Base-by-base conservation (phyloP, 108 stramenopile genomes). In the Nitzschia sp. region DNA sequence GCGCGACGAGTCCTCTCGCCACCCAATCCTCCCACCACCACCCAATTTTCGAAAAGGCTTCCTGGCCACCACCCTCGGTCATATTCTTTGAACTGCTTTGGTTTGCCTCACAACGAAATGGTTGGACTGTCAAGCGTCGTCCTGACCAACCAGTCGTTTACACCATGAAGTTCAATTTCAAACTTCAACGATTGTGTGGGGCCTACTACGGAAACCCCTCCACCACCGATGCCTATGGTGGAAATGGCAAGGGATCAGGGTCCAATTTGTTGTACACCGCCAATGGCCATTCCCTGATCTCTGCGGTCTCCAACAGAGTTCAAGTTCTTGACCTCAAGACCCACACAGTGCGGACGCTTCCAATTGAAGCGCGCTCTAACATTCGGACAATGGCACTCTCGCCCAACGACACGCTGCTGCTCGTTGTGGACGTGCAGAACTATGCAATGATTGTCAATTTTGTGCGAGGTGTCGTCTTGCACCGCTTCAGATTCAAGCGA, bases 231-330 rank as follows among this genome's bases (percentile, higher is more conserved):
- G 68, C 83, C 17, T 76, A 70, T 17, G 85, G 85, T 9, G 71
- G 79, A 50, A 71, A 75, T 52, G 70, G 75, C 26, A 43, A 43
- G 0, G 74, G 70, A 12, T 73, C 63, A 19, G 89, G 92, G 21
- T 93, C 96, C 10, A 97, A 97, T 65, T 67, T 99, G 5, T 42
- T 95, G 24, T 99, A 97, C 78, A 90, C 96, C 17, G 79, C 91
- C 43, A 86, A 95, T 61, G 97, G 98, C 17, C 90, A 97, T 68
- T 71, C 81, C 20, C 58, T 98, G 10, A 81, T 98, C 44, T 89
- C 86, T 12, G 85, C 96, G 11, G 94, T 97, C 17, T 92, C 95
- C 44, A 98, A 99, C 77, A 87, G 97, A 41, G 80, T 99, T 19
- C 88, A 92, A 52, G 68, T 96, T 19, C 73, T 98, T 39, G 96